Evolutionary conservation across 2,329 filamentous ascomycete species (phyloP).

Genomic region (Microsporum ferrugineum): DNA sequence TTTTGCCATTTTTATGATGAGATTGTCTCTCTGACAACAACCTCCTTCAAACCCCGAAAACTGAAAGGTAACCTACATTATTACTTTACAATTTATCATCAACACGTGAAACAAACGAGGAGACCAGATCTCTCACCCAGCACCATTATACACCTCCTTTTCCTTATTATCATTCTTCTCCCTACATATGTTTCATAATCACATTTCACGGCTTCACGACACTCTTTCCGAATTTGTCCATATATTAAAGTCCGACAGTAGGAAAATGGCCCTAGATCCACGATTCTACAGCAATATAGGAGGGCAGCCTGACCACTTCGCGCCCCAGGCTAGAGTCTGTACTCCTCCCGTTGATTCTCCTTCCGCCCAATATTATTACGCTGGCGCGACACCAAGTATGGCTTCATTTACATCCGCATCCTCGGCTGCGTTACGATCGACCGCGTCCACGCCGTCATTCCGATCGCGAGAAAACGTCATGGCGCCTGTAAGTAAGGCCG

Average conservation of each 20-base stretch:
- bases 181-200: slow-evolving; percentile 29
- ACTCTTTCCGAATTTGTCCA: slow-evolving; percentile 30
- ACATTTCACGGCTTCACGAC: slow-evolving; percentile 30
- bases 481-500: slow-evolving; percentile 40
- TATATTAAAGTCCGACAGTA: slow-evolving; percentile 27
- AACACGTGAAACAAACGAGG: neutral
- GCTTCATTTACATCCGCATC: slow-evolving; percentile 27
- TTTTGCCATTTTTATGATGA: neutral
- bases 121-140: neutral
- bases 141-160: neutral
- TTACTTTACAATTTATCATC: neutral
- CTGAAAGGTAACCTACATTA: neutral
- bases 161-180: neutral
- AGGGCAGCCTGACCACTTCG: slow-evolving; percentile 8
- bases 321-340: slow-evolving; percentile 8
- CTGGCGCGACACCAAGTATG: slow-evolving; percentile 29
- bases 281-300: slow-evolving; percentile 26
- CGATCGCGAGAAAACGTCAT: slow-evolving; percentile 60
- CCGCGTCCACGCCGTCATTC: slow-evolving; percentile 67
- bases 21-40: neutral
- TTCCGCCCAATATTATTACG: slow-evolving; percentile 21
- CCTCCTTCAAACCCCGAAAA: neutral
- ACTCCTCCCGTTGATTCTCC: slow-evolving; percentile 12
- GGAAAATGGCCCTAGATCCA: slow-evolving; percentile 33
- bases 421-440: slow-evolving; percentile 40